These are phyloP conservation scores for Ustilago trichophora DNA, from an alignment of 1,284 basidiomycete genomes.

Conservation along the genomic window DNA sequence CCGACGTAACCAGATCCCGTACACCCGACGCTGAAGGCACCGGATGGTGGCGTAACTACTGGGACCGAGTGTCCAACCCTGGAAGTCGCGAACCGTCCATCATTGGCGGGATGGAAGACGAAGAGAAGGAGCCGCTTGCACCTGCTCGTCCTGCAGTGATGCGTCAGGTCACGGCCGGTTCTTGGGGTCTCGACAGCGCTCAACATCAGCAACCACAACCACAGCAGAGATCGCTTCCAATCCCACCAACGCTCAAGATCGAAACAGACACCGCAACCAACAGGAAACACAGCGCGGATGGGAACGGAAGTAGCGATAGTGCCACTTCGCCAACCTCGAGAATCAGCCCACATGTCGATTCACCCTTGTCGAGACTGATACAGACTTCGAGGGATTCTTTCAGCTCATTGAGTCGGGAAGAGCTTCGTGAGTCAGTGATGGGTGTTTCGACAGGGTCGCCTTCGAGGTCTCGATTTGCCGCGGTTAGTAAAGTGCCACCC, in stretches of 20 bases:
- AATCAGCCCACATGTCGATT: conserved; percentile 30
- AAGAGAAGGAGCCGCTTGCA: conserved; percentile 8
- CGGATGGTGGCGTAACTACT: conserved; percentile 36
- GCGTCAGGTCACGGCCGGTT: conserved; percentile 32
- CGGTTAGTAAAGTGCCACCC: too few relatives aligned
- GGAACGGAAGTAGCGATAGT: not conserved
- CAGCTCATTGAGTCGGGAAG: conserved; percentile 23
- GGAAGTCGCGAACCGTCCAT: conserved; percentile 29
- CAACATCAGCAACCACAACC: not conserved
- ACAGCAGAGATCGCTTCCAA: not conserved
- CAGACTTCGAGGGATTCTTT: conserved; percentile 33
- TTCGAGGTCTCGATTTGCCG: not conserved
- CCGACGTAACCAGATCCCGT: not conserved
- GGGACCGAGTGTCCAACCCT: conserved; percentile 16
- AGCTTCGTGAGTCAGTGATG: not conserved
- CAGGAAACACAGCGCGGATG: not conserved
- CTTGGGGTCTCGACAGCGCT: conserved; percentile 11
- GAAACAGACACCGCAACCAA: not conserved
- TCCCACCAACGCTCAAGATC: conserved; percentile 14
- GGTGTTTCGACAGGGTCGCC: not conserved
- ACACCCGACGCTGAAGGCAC: conserved; percentile 5
- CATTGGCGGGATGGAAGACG: conserved; percentile 8
- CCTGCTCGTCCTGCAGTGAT: conserved; percentile 10
- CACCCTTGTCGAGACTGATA: conserved; percentile 32
- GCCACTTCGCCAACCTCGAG: conserved; percentile 11